These are phyloP conservation scores for Colletotrichum lupini DNA, from an alignment of 2,329 filamentous ascomycete genomes.

Conservation along the genomic window DNA sequence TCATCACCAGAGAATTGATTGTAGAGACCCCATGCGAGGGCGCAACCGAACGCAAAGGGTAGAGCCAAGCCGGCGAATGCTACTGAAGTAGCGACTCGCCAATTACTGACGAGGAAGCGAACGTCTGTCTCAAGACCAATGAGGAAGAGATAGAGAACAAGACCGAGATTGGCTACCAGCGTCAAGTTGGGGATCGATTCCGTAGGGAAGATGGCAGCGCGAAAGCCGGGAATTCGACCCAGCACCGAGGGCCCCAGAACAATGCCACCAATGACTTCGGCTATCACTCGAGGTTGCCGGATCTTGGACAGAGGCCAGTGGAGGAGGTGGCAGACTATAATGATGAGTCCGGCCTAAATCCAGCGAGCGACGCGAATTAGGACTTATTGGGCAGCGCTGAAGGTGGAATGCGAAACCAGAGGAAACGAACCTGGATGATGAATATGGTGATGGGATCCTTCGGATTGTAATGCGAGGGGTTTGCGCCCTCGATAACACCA, in stretches of 20 bases:
- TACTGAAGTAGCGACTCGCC: slow-evolving; percentile 82
- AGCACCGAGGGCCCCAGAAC: slow-evolving; percentile 88
- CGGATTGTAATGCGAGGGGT: slow-evolving; percentile 75
- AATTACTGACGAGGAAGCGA: slow-evolving; percentile 80
- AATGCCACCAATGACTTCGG: slow-evolving; percentile 87
- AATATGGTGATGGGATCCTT: slow-evolving; percentile 81
- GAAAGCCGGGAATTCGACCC: slow-evolving; percentile 86
- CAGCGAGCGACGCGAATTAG: not conserved
- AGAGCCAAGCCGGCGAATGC: slow-evolving; percentile 83
- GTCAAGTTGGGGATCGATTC: slow-evolving; percentile 80
- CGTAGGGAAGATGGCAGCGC: slow-evolving; percentile 78
- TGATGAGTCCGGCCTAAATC: slow-evolving; percentile 54
- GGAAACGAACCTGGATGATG: slow-evolving; percentile 71
- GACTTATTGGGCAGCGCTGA: not conserved
- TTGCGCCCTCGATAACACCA: slow-evolving; percentile 77
- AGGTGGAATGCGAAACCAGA: not conserved
- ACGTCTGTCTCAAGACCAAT: slow-evolving; percentile 90
- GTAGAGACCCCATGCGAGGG: slow-evolving; percentile 84
- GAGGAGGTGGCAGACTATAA: slow-evolving; percentile 62
- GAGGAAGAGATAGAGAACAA: slow-evolving; percentile 88
- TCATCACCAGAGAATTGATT: slow-evolving; percentile 70
- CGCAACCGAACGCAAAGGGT: slow-evolving; percentile 85
- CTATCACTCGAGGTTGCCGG: slow-evolving; percentile 84
- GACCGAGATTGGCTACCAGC: slow-evolving; percentile 83
- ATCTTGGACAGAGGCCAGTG: slow-evolving; percentile 83